These are phyloP conservation scores for Cymodocea nodosa DNA, from an alignment of 116 monocot species.

Conservation along the genomic window DNA sequence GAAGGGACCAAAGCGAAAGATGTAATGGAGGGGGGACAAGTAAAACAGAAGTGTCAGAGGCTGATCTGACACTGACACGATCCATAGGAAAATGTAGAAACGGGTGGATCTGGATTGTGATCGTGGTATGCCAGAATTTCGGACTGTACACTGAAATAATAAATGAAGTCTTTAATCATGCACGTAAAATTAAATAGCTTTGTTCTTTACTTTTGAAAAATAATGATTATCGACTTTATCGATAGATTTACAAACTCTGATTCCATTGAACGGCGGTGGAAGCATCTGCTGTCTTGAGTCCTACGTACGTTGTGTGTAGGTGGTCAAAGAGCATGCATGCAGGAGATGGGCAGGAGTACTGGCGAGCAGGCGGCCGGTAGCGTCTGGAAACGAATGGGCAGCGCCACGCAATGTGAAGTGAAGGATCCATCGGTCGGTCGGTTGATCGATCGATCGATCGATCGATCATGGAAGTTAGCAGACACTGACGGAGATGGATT, in stretches of 20 bases:
- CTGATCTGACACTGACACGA: slow-evolving; percentile 7
- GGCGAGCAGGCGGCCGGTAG: no score
- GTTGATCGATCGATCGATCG: neutral
- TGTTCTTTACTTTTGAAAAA: no score
- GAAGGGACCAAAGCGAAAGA: neutral
- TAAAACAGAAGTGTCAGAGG: slow-evolving; percentile 4
- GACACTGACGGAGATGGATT: neutral
- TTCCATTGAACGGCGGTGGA: no score
- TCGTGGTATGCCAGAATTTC: neutral
- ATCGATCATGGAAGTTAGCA: neutral
- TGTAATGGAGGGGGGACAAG: slow-evolving; percentile 3
- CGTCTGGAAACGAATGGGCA: no score
- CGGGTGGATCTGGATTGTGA: neutral
- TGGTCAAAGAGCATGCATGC: no score
- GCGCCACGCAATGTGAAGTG: neutral
- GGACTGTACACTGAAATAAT: neutral
- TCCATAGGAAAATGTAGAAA: slow-evolving; percentile 2
- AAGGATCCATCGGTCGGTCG: no score
- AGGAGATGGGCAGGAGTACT: no score
- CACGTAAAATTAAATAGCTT: neutral
- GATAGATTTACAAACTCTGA: neutral
- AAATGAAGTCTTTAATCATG: neutral
- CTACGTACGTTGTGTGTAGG: no score
- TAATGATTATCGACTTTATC: neutral
- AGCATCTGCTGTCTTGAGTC: no score